Evolutionary conservation across 1,284 basidiomycete genomes (phyloP).

Genomic region (Ganoderma sp.): DNA sequence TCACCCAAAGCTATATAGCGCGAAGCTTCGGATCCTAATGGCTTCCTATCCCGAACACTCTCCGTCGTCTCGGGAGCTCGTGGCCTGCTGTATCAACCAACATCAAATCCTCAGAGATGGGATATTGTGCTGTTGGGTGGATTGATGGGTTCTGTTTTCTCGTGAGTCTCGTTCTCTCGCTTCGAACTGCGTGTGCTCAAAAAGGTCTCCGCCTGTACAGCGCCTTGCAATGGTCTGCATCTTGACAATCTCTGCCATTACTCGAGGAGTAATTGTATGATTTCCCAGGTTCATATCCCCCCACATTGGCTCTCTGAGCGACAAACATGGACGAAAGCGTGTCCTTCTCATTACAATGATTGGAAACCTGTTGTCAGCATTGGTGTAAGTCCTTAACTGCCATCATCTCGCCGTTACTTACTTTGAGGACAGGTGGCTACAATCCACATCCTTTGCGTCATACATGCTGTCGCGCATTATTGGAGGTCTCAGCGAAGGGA

Average conservation of each 20-base stretch:
- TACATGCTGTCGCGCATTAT: conserved; percentile 90
- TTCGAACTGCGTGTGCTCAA: conserved; percentile 15
- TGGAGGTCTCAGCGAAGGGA: conserved; percentile 89
- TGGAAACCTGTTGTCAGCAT: conserved; percentile 87
- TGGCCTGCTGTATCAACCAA: conserved; percentile 62
- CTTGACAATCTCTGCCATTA: not conserved
- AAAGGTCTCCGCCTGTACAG: conserved; percentile 44
- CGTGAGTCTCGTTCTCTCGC: conserved; percentile 55
- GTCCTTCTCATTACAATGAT: conserved; percentile 85
- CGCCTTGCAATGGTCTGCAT: conserved; percentile 69
- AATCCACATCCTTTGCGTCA: conserved; percentile 84
- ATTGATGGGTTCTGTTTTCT: conserved; percentile 88
- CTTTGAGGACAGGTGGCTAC: conserved; percentile 63
- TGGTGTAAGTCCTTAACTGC: conserved; percentile 59
- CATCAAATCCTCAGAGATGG: conserved; percentile 72
- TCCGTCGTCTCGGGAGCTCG: conserved; percentile 66
- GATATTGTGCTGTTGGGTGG: conserved; percentile 87
- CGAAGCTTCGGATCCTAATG: conserved; percentile 69
- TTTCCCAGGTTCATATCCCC: conserved; percentile 71
- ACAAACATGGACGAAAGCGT: conserved; percentile 84
- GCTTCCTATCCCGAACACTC: conserved; percentile 75
- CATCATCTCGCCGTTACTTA: not conserved
- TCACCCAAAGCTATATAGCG: conserved; percentile 50
- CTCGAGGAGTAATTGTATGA: not conserved
- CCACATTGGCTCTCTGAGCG: conserved; percentile 80